Evolutionary conservation across 352 stramenopile species (phyloP).

Genomic region (Phytophthora pistaciae): DNA sequence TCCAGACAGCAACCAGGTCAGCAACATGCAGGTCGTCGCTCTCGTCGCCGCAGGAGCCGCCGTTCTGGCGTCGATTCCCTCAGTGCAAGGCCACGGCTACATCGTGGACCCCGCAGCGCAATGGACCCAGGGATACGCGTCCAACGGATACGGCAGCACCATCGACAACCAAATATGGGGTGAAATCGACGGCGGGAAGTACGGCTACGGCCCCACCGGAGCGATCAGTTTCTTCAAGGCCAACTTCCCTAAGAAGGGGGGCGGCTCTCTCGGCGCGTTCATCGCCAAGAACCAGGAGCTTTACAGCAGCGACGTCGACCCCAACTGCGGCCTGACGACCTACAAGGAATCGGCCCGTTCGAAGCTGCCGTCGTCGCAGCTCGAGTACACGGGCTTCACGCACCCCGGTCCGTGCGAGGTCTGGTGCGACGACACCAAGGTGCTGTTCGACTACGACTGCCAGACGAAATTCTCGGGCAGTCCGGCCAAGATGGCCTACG

Average conservation of each 20-base stretch:
- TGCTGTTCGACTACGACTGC: constrained; percentile 63
- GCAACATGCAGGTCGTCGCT: constrained; percentile 38
- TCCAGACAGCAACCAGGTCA: constrained; percentile 8
- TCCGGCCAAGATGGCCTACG: constrained; percentile 48
- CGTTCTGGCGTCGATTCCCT: constrained; percentile 23
- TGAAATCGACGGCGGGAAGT: constrained; percentile 41
- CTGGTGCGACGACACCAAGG: constrained; percentile 66
- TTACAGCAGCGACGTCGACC: constrained; percentile 38
- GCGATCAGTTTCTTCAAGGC: constrained; percentile 48
- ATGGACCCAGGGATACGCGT: constrained; percentile 49
- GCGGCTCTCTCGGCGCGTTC: constrained; percentile 47
- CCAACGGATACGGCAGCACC: constrained; percentile 61
- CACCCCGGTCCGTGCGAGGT: constrained; percentile 68
- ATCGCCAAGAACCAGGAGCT: constrained; percentile 59
- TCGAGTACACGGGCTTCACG: constrained; percentile 63
- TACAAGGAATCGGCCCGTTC: constrained; percentile 48
- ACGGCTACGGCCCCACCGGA: constrained; percentile 50
- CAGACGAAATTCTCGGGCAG: constrained; percentile 42
- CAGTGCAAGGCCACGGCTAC: constrained; percentile 43
- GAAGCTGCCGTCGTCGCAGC: constrained; percentile 41
- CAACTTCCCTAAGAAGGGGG: constrained; percentile 44
- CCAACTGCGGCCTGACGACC: constrained; percentile 49
- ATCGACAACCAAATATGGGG: constrained; percentile 52
- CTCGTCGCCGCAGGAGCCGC: constrained; percentile 36
- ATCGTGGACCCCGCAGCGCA: constrained; percentile 51